Evolutionary conservation across 331 rosid genomes (phyloP).

Genomic region (Rosa hybrid): DNA sequence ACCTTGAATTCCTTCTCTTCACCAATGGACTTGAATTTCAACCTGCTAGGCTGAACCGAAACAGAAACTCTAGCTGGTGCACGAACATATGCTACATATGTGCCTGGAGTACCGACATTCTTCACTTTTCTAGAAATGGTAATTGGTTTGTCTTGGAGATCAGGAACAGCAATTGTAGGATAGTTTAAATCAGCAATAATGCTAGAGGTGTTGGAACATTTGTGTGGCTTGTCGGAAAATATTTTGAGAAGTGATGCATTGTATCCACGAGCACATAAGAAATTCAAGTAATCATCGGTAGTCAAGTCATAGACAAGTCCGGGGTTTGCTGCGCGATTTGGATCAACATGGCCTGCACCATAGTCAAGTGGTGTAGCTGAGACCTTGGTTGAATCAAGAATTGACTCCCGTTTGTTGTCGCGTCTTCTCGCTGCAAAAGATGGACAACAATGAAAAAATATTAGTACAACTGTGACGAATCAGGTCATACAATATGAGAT

Average conservation of each 20-base stretch:
- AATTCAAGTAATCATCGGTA: conserved; percentile 30
- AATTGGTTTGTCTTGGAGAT: conserved; percentile 6
- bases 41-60: conserved; percentile 18
- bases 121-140: conserved; percentile 21
- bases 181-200: conserved; percentile 25
- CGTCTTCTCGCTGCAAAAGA: conserved; percentile 24
- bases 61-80: conserved; percentile 32
- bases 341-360: conserved; percentile 62
- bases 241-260: not conserved
- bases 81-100: conserved; percentile 15
- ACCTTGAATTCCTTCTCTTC: conserved; percentile 29
- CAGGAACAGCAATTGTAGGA: conserved; percentile 30
- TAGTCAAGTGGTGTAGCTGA: conserved; percentile 54
- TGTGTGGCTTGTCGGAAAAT: conserved; percentile 11
- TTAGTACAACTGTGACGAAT: not conserved
- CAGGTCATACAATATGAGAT: not conserved
- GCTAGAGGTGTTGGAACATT: conserved; percentile 22
- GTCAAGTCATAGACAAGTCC: conserved; percentile 35
- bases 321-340: conserved; percentile 40
- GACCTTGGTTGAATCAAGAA: conserved; percentile 20
- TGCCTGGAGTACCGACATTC: conserved; percentile 37
- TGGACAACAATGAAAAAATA: not conserved
- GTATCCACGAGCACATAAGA: conserved; percentile 31
- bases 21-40: conserved; percentile 18
- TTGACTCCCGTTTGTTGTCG: conserved; percentile 4